Evolutionary conservation across 495 filamentous ascomycete genomes (phyloP), one percentile per base, ranked within the genome.

Genomic region (Lasiosphaeris hirsuta): DNA sequence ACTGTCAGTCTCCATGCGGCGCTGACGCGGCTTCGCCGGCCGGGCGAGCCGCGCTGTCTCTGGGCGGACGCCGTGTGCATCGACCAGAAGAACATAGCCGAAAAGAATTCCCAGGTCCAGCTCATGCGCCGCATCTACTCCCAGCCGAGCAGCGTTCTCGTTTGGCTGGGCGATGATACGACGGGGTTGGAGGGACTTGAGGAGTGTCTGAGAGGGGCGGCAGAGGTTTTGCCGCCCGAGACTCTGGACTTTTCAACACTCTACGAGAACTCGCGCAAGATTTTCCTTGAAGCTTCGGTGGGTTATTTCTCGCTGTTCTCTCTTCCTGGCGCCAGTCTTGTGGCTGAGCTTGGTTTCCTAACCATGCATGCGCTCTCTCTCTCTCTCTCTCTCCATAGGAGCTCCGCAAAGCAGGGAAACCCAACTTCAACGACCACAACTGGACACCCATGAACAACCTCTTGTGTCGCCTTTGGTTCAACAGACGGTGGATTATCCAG

Each of bases 151-250:
- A 15, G 46, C 17, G 62, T 68, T 7, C 53, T 72, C 36, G 51
- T 69, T 4, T 74, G 72, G 65, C 64, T 76, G 42, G 75, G 73
- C 6, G 58, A 58, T n/a, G 37, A 54, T 40, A 48, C n/a, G 14
- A 18, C 54, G 2, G 49, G 43, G 0, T n/a, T 62, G 14, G 33
- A 49, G 6, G 33, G 30, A 19, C 56, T 68, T 4, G 37, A 56
- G 1, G 57, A 56, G 11, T 58, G 56, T 10, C 47, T 66, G 10
- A 18, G 37, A 8, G 51, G 39, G 8, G 59, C 52, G 1, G 15
- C 19, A 4, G 38, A 49, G 35, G 35, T 60, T 13, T n/a, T 63
- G 34, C 56, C 56, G 10, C 60, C 60, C 6, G 49, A 42, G 17
- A 60, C 5, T 33, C 13, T 3, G 39, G 50, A 4, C 39, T 57